Percentiles rank a stretch among this genome's conserved stretches.
Evolutionary conservation across 257 asterid genomes (phyloP).

Genomic region (Misopates orontium): DNA sequence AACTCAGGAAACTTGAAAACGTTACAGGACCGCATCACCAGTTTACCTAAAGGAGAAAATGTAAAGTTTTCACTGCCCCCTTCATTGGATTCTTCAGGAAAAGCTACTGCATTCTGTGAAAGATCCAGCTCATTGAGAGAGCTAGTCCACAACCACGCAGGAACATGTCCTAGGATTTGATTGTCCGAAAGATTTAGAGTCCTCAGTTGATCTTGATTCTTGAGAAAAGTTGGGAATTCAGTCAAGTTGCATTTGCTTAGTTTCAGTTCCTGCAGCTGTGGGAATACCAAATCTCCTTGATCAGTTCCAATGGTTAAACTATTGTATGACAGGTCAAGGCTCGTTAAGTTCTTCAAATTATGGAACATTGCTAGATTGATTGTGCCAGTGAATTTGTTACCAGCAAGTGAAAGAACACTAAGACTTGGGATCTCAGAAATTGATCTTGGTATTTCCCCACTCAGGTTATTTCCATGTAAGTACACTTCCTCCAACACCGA

Average conservation of each 20-base stretch:
- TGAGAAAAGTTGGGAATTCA: constrained; percentile 32
- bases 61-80: constrained; percentile 2
- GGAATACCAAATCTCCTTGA: constrained; percentile 27
- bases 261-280: constrained; percentile 30
- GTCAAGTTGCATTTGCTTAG: constrained; percentile 37
- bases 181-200: constrained; percentile 32
- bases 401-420: constrained; percentile 21
- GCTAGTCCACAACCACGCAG: constrained; percentile 32
- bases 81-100: constrained; percentile 17
- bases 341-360: constrained; percentile 30
- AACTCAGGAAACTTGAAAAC: constrained; percentile 28
- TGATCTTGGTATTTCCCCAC: constrained; percentile 33
- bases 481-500: constrained; percentile 28
- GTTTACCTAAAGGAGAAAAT: constrained; percentile 21
- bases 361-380: constrained; percentile 27
- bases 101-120: constrained; percentile 25
- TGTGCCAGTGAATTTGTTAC: constrained; percentile 29
- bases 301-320: constrained; percentile 27
- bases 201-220: constrained; percentile 25
- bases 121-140: constrained; percentile 35
- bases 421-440: constrained; percentile 27
- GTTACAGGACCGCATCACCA: constrained; percentile 32
- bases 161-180: constrained; percentile 29
- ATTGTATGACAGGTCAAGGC: constrained; percentile 31
- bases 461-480: constrained; percentile 32